Evolutionary conservation across 371 early-diverging fungal genomes (phyloP), one percentile per base, ranked within the genome.

Genomic region (Dipsacomyces acuminosporus): DNA sequence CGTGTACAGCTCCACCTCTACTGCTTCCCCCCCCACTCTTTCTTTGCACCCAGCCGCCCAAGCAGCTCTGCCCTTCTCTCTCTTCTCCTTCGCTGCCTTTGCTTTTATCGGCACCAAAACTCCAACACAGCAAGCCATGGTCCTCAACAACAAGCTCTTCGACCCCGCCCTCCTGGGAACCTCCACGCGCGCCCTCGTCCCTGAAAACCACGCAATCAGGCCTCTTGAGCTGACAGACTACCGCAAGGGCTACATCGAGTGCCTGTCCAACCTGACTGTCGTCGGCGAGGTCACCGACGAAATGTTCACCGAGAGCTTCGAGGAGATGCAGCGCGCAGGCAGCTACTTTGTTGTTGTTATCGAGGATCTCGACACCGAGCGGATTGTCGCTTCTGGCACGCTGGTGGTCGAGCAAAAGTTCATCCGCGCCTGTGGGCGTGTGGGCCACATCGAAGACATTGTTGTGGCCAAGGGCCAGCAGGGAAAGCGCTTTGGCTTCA

Each of bases 391-490:
- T 3, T 85, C 90, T n/a, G 99, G 98, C 26, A 94, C 97, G 14
- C 75, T 99, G 46, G 70, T 99, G 25, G 84, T 94, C 24, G 99
- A 99, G 73, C 86, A 90, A 56, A 99, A 99, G 79, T 95, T 98
- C 63, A 82, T 96, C 23, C 87, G 90, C 51, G 75, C 79, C 54
- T 87, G 87, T 59, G 97, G 93, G 13, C 72, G 86, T 43, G 93
- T 93, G 84, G 96, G 86, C 2, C 89, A 89, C 45, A 90, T 90
- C 51, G 87, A 89, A 71, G 98, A 97, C 65, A 94, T 99, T 73
- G 98, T 95, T 33, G 94, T 96, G 14, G 84, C 88, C 54, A 80
- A 82, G 54, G 86, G 88, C n/a, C 88, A 92, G 72, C 94, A 95
- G 56, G 97, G 99, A 42, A 83, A 89, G 74, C 92, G 95, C 61